Conservation (phyloP, 1,139 yeast genomes). For the Suhomyces taliae region DNA sequence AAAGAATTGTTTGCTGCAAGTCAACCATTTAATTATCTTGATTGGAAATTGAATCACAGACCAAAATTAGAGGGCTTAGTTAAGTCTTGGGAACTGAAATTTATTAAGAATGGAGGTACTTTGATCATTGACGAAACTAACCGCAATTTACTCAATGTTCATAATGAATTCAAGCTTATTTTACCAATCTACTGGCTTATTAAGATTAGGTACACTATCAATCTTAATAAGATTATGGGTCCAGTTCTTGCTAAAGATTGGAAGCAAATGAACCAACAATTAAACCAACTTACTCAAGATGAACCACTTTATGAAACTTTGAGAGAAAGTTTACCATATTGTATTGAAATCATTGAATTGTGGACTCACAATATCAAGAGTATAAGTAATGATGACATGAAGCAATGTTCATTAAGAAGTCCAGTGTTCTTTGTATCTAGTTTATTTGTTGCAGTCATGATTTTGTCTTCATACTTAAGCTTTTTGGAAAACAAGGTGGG, state of each 20-base stretch:
- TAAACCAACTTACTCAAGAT: slow-evolving; percentile 36
- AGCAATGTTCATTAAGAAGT: slow-evolving; percentile 63
- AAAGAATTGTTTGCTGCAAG: slow-evolving; percentile 42
- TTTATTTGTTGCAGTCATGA: slow-evolving; percentile 57
- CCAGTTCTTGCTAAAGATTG: slow-evolving; percentile 64
- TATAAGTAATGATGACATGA: slow-evolving; percentile 57
- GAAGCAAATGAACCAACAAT: slow-evolving; percentile 57
- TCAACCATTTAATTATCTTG: slow-evolving; percentile 29
- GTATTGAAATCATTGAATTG: slow-evolving; percentile 58
- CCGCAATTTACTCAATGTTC: slow-evolving; percentile 47
- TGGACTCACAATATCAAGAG: slow-evolving; percentile 71
- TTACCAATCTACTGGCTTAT: slow-evolving; percentile 65
- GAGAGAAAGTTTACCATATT: slow-evolving; percentile 56
- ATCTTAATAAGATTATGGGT: slow-evolving; percentile 57
- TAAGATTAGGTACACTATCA: slow-evolving; percentile 59
- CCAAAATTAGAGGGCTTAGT: slow-evolving; percentile 56
- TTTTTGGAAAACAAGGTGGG: slow-evolving; percentile 44
- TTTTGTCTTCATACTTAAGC: slow-evolving; percentile 61
- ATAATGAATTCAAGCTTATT: slow-evolving; percentile 60
- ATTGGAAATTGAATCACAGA: slow-evolving; percentile 63
- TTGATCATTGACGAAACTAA: slow-evolving; percentile 54
- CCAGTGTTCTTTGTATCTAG: slow-evolving; percentile 75
- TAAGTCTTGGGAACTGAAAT: slow-evolving; percentile 65
- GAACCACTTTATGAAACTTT: slow-evolving; percentile 52
- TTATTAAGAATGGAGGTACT: slow-evolving; percentile 60